These are phyloP conservation scores for Pyrenochaeta sp. DNA, from an alignment of 2,329 filamentous ascomycete genomes.

Conservation along the genomic window DNA sequence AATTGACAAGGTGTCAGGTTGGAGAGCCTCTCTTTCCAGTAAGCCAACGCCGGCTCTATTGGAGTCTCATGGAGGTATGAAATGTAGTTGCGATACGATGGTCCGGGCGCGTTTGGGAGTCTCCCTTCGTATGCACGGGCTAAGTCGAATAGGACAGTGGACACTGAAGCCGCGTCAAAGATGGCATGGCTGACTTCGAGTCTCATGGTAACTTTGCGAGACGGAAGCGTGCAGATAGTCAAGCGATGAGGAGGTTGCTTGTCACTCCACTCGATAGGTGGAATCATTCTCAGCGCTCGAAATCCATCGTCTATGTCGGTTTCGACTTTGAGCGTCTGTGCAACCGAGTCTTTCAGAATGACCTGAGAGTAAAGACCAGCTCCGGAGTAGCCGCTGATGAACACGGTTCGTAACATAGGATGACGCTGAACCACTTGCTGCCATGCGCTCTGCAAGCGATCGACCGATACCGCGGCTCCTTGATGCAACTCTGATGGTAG, in stretches of 20 bases:
- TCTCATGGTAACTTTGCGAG: neutral
- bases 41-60: neutral
- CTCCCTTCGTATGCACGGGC: neutral
- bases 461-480: neutral
- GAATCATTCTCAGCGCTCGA: neutral
- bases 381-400: neutral
- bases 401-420: neutral
- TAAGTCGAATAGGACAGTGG: neutral
- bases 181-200: neutral
- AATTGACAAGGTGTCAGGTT: neutral
- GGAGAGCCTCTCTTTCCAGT: neutral
- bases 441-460: neutral
- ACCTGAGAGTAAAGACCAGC: neutral
- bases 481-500: neutral
- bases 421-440: neutral
- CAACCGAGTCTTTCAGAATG: neutral
- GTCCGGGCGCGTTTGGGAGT: neutral
- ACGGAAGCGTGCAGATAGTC: neutral
- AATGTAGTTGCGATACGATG: neutral
- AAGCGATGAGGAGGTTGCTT: neutral
- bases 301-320: neutral
- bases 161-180: neutral
- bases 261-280: neutral
- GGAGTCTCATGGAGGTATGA: neutral
- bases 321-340: neutral